A percentile compares a stretch with the other conserved stretches of the same genome.
Conservation (phyloP, 495 filamentous ascomycete genomes). For the Neurospora sp. region DNA sequence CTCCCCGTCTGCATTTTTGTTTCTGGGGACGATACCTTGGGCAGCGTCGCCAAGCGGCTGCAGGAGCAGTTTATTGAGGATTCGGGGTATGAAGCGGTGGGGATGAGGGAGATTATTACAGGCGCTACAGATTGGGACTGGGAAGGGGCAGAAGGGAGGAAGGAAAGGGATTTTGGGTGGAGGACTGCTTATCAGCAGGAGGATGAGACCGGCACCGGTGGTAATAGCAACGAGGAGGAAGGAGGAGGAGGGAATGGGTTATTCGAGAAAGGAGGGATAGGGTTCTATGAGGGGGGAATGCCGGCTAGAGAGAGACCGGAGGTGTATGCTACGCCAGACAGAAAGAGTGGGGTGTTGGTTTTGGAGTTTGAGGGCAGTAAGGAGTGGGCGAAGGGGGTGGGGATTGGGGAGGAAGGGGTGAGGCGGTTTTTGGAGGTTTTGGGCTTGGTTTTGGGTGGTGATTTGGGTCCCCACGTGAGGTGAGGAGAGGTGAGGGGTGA, state of each 20-base stretch:
- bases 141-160: too few species aligned
- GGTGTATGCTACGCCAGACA: not conserved
- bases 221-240: not conserved
- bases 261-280: not conserved
- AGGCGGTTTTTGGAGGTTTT: not conserved
- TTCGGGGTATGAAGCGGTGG: not conserved
- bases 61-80: not conserved
- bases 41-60: not conserved
- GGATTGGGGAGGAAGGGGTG: not conserved
- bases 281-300: not conserved
- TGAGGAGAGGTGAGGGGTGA: not conserved
- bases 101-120: not conserved
- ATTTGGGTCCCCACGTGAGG: not conserved
- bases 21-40: not conserved
- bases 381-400: not conserved
- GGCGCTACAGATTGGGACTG: not conserved
- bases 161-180: not conserved
- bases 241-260: not conserved
- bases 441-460: not conserved
- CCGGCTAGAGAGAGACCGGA: not conserved
- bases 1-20: not conserved
- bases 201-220: not conserved
- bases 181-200: not conserved
- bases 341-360: not conserved
- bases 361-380: not conserved